A percentile compares a stretch with the other conserved stretches of the same genome.
Conservation (phyloP, 352 stramenopile genomes). For the Globisporangium alternatum region DNA sequence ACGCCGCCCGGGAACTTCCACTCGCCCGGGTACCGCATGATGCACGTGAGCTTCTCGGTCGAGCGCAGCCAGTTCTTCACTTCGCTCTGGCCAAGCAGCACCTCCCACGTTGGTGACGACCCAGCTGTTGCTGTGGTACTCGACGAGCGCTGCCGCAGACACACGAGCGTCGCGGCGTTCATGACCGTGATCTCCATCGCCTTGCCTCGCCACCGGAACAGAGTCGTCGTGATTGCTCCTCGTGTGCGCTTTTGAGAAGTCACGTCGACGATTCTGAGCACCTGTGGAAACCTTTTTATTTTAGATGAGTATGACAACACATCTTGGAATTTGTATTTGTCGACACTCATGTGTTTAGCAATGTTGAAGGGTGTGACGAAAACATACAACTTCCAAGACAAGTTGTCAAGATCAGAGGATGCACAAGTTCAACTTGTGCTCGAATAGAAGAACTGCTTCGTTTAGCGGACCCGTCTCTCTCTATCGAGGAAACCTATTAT, state of each 20-base stretch:
- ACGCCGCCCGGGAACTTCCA: constrained; percentile 63
- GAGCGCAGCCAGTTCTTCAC: constrained; percentile 70
- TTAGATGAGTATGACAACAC: no score
- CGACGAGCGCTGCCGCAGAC: constrained; percentile 18
- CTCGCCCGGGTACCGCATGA: constrained; percentile 67
- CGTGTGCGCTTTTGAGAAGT: not conserved
- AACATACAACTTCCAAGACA: no score
- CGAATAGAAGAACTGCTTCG: no score
- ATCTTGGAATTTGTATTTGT: no score
- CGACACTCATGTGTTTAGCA: no score
- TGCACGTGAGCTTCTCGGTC: constrained; percentile 28
- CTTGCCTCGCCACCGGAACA: constrained; percentile 2
- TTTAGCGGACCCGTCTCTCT: no score
- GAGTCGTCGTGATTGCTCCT: not conserved
- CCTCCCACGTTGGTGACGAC: constrained; percentile 35
- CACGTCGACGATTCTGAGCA: not conserved
- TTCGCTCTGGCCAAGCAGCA: constrained; percentile 59
- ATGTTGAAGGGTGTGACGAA: no score
- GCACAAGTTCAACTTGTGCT: no score
- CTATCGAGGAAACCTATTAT: no score
- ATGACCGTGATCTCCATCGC: constrained; percentile 15
- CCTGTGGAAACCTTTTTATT: no score
- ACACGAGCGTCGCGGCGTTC: constrained; percentile 25
- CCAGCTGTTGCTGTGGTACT: not conserved
- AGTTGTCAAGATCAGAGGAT: no score